Evolutionary conservation across 1,284 basidiomycete species (phyloP).

Genomic region (Trichosporon sp.): DNA sequence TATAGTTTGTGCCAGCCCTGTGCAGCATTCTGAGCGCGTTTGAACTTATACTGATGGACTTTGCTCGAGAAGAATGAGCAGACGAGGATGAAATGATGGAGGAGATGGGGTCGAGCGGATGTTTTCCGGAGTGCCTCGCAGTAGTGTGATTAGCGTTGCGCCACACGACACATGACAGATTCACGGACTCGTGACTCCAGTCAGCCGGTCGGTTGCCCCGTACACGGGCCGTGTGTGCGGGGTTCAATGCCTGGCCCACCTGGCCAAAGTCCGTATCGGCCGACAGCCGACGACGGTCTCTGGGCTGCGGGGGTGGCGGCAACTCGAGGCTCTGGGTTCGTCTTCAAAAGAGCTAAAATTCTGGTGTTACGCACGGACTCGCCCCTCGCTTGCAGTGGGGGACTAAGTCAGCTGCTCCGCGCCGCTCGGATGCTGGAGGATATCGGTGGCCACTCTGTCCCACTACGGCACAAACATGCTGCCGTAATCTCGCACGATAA

Average conservation of each 20-base stretch:
- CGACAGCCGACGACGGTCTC: not conserved
- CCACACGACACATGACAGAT: not conserved
- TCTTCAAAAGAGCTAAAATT: not conserved
- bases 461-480: not conserved
- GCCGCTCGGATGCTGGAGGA: not conserved
- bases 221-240: not conserved
- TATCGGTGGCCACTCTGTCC: not conserved
- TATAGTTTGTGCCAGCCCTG: not conserved
- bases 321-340: not conserved
- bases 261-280: not conserved
- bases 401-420: not conserved
- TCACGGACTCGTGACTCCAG: not conserved
- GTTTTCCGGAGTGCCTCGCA: not conserved
- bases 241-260: not conserved
- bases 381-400: not conserved
- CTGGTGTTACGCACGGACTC: not conserved
- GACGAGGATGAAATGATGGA: not conserved
- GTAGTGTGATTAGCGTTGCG: not conserved
- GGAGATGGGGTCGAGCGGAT: not conserved
- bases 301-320: not conserved
- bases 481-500: not conserved
- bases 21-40: not conserved
- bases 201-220: not conserved
- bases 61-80: not conserved
- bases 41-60: not conserved